A percentile compares a stretch with the other conserved stretches of the same genome.
Evolutionary conservation across 768 basidiomycete genomes (phyloP).

Genomic region (Paxillus rubicundulus): DNA sequence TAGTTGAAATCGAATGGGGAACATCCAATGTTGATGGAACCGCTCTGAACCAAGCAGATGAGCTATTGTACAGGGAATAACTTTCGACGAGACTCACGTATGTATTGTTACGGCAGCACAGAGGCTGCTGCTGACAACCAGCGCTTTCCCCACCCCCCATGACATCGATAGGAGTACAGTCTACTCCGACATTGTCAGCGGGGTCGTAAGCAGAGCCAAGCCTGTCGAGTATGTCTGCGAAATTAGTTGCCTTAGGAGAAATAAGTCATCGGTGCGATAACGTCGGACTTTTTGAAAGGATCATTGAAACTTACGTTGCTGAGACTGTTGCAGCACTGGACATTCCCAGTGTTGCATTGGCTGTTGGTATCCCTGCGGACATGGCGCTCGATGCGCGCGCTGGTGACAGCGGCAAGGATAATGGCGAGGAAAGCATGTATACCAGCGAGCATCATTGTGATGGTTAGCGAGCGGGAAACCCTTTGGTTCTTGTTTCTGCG

Average conservation of each 20-base stretch:
- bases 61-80: not conserved
- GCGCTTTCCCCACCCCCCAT: conserved; percentile 19
- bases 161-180: conserved; percentile 21
- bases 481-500: no score
- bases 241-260: conserved; percentile 9
- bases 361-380: conserved; percentile 3
- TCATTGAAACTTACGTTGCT: conserved; percentile 15
- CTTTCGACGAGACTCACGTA: conserved; percentile 14
- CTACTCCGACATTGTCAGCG: conserved; percentile 22
- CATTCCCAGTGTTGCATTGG: conserved; percentile 17
- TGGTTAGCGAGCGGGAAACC: not conserved
- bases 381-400: conserved; percentile 23
- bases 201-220: conserved; percentile 13
- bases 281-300: not conserved
- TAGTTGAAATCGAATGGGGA: conserved; percentile 24
- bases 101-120: conserved; percentile 20
- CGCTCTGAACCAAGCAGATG: conserved; percentile 7
- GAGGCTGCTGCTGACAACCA: conserved; percentile 22
- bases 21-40: conserved; percentile 22
- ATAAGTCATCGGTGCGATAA: not conserved
- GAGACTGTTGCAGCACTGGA: conserved; percentile 22
- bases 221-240: conserved; percentile 1
- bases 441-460: conserved; percentile 21
- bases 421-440: conserved; percentile 18
- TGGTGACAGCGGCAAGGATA: conserved; percentile 16